Base-by-base conservation (phyloP, 2,329 filamentous ascomycete genomes). In the Penicillium sp. region DNA sequence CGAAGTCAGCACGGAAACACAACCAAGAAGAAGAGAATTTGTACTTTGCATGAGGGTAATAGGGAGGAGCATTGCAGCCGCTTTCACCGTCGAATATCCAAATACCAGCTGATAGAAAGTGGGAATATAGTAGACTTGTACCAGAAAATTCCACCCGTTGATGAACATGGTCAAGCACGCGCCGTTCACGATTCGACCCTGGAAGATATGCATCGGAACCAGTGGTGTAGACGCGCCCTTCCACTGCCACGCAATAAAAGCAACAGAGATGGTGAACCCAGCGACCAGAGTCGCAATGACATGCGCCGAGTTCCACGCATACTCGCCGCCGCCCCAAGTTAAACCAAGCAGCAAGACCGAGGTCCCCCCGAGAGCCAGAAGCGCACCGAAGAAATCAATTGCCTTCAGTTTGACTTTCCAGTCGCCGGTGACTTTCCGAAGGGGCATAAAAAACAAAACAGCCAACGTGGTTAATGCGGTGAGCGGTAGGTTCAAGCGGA, bases 61-160 rank as follows among this genome's bases (percentile, higher is more conserved):
- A 0, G 82, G 78, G 12, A 84, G 72, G 4, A 80, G 73, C 48
- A 85, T 73, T 2, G 76, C 74, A 0, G 82, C 85, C 0, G 84
- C 82, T 19, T 73, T 74, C 1, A 80, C 62, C 0, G 78, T 74
- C 2, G 72, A 75, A 48, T 75, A 75, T 19, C 72, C 70, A 23
- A 80, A 77, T 1, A 81, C 82, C 54, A 86, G 82, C 66, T 87
- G 84, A 45, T 84, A 83, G 66, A 85, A 88, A 0, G 86, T 76
- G 0, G 85, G 85, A 3, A 88, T 74, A 63, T 84, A 87, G 69
- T 86, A 88, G 2, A 86, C 69, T 60, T 85, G 82, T n/a, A 83
- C 78, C 25, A 84, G 73, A 55, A 84, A 84, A 61, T 84, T 84
- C 82, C 83, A 85, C 4, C 83, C 82, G 50, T 84, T 84, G 65